phyloP scores from a whole-genome alignment of 164 flowering plant species.

The Umbellularia californica region DNA sequence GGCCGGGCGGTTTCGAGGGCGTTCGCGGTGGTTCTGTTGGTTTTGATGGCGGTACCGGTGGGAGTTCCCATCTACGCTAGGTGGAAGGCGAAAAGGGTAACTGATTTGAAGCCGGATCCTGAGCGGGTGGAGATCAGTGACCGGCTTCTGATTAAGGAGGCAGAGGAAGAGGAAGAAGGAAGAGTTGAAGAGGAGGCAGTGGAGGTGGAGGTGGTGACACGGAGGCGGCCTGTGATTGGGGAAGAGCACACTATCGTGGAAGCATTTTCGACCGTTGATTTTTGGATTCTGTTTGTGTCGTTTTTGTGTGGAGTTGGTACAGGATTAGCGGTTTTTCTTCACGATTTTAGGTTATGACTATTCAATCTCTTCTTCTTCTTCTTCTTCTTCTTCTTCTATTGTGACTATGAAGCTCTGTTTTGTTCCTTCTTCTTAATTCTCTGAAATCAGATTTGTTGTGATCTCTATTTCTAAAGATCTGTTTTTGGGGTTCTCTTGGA shows the following conservation, averaged over 20 bases:
- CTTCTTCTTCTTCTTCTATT: too few relatives aligned
- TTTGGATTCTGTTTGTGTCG: constrained; percentile 76
- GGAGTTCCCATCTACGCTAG: constrained; percentile 41
- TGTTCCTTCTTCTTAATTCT: too few relatives aligned
- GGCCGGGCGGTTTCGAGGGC: constrained; percentile 22
- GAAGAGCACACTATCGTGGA: constrained; percentile 81
- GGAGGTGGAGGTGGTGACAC: constrained; percentile 4
- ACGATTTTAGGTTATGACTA: too few relatives aligned
- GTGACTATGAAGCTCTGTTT: too few relatives aligned
- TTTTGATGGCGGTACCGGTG: constrained; percentile 40
- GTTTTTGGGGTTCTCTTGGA: too few relatives aligned
- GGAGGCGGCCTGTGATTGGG: constrained; percentile 49
- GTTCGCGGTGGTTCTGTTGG: constrained; percentile 28
- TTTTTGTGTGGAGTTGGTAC: constrained; percentile 93
- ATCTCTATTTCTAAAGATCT: too few relatives aligned
- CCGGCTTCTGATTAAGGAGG: constrained; percentile 34
- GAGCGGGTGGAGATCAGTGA: constrained; percentile 31
- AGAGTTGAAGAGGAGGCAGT: constrained; percentile 5
- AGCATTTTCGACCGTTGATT: constrained; percentile 57
- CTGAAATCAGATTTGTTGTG: too few relatives aligned
- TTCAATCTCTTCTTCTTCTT: too few relatives aligned
- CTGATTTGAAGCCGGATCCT: constrained; percentile 15
- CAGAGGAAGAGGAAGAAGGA: background rate
- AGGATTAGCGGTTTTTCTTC: constrained; percentile 80
- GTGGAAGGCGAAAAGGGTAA: background rate